These are phyloP conservation scores for Phaeophleospora eucalypticola DNA, from an alignment of 2,329 filamentous ascomycete genomes.

Conservation along the genomic window DNA sequence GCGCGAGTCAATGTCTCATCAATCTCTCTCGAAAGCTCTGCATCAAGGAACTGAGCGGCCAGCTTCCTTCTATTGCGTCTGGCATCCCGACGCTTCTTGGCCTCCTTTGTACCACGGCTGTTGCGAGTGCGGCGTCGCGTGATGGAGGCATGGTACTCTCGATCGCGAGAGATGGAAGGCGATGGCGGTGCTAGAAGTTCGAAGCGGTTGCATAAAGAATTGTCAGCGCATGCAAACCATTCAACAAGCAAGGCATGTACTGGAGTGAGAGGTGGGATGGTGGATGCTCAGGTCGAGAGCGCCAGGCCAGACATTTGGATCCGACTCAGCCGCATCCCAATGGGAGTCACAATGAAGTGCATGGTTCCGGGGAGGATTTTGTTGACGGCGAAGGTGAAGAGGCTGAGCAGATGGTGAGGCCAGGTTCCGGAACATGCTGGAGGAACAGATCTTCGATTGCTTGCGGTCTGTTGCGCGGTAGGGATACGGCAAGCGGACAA, in stretches of 20 bases:
- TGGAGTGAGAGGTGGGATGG: slow-evolving; percentile 17
- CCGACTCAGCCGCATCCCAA: slow-evolving; percentile 12
- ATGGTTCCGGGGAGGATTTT: slow-evolving; percentile 6
- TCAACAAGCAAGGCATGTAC: slow-evolving; percentile 12
- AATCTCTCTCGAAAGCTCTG: slow-evolving; percentile 28
- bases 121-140: slow-evolving; percentile 24
- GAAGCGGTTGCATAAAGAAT: slow-evolving; percentile 27
- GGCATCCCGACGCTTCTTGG: slow-evolving; percentile 29
- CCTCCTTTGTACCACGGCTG: slow-evolving; percentile 28
- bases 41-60: slow-evolving; percentile 27
- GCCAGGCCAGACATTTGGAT: slow-evolving; percentile 6
- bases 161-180: slow-evolving; percentile 13
- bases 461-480: slow-evolving; percentile 14
- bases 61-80: slow-evolving; percentile 26
- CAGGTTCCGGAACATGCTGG: slow-evolving; percentile 22
- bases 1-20: slow-evolving; percentile 23
- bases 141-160: slow-evolving; percentile 10
- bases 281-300: slow-evolving; percentile 29
- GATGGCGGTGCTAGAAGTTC: slow-evolving; percentile 18
- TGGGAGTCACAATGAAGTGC: slow-evolving; percentile 6
- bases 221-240: not conserved
- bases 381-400: slow-evolving; percentile 16
- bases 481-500: slow-evolving; percentile 6
- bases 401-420: slow-evolving; percentile 11
- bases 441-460: slow-evolving; percentile 4